Base-by-base conservation (phyloP, 345 rosid genomes). In the Pelargonium nanum region DNA sequence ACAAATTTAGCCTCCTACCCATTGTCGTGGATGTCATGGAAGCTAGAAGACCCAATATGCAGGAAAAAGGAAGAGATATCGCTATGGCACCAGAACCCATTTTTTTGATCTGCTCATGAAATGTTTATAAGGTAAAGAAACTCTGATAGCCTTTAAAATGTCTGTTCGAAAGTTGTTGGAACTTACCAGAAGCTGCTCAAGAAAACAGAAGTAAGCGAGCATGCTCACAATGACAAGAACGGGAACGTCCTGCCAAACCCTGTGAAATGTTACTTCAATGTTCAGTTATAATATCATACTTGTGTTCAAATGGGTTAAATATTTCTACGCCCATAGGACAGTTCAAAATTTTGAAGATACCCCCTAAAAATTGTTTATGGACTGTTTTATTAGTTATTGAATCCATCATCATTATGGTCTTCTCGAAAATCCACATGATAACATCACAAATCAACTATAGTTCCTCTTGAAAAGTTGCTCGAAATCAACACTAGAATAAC, bases 171-270 rank as follows among this genome's bases (percentile, higher is more conserved):
- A 40, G 48, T 6, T 40, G 48, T 10, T 40, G 48, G 48, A 61
- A 63, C 83, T 81, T 61, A 86, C 98, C 83, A 92, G 81, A 83
- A 92, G 91, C 72, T 92, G 89, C 87, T 92, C 98, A 0, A 92
- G 97, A 72, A 80, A 92, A 81, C 96, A 85, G 62, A 92, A 92
- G 85, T 87, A 92, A 63, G 94, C 97, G 57, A 89, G 96, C 98
- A 92, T 92, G 84, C 98, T 92, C 64, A 85, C 89, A 32, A 92
- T 84, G 58, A 89, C 86, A 22, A 92, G 93, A 70, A 85, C 59
- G 0, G 97, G 98, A 73, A 89, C 87, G 73, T 93, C 96, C 78
- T 93, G 99, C 99, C 92, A 89, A 53, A 93, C 69, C 85, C 99
- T 89, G 88, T 64, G 6, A 68, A 67, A 61, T n/a, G 32, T 26